phyloP scores from a whole-genome alignment of 768 basidiomycete species.

The Psilocybe azurescens region DNA sequence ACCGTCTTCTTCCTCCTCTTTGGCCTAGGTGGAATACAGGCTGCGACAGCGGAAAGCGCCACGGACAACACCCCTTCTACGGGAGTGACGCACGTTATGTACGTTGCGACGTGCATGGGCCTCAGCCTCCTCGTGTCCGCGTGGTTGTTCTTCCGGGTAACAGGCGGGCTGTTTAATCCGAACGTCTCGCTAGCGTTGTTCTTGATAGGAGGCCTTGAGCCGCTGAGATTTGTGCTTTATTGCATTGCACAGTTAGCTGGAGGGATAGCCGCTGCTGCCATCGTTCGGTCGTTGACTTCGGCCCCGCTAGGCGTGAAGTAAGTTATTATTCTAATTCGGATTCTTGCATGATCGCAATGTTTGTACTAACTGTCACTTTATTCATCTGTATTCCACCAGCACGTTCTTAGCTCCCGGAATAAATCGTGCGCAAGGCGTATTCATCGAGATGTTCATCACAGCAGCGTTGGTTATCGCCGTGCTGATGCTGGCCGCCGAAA shows the following conservation, averaged over 20 bases:
- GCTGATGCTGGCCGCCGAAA: slow-evolving; percentile 78
- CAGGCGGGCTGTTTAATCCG: slow-evolving; percentile 72
- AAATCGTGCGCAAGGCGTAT: slow-evolving; percentile 62
- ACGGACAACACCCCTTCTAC: slow-evolving; percentile 29
- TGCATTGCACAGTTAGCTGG: slow-evolving; percentile 66
- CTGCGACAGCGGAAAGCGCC: slow-evolving; percentile 43
- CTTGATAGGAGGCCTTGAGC: slow-evolving; percentile 57
- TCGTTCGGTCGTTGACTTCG: slow-evolving; percentile 59
- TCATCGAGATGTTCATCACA: slow-evolving; percentile 77
- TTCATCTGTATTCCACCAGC: slow-evolving; percentile 32
- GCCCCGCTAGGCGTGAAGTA: slow-evolving; percentile 62
- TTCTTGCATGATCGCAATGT: neutral
- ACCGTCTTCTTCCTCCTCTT: slow-evolving; percentile 69
- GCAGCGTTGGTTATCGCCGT: slow-evolving; percentile 62
- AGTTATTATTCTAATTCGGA: slow-evolving; percentile 14
- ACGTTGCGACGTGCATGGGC: slow-evolving; percentile 66
- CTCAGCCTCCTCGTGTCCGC: slow-evolving; percentile 64
- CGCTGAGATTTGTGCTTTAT: slow-evolving; percentile 62
- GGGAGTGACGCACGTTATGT: slow-evolving; percentile 50
- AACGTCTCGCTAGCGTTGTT: slow-evolving; percentile 64
- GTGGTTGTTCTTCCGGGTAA: slow-evolving; percentile 70
- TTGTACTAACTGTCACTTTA: neutral
- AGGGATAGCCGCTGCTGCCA: slow-evolving; percentile 61
- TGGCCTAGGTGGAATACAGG: slow-evolving; percentile 69
- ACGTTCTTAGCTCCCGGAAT: slow-evolving; percentile 50